Conservation (phyloP, 345 rosid species). For the Eutrema japonicum region DNA sequence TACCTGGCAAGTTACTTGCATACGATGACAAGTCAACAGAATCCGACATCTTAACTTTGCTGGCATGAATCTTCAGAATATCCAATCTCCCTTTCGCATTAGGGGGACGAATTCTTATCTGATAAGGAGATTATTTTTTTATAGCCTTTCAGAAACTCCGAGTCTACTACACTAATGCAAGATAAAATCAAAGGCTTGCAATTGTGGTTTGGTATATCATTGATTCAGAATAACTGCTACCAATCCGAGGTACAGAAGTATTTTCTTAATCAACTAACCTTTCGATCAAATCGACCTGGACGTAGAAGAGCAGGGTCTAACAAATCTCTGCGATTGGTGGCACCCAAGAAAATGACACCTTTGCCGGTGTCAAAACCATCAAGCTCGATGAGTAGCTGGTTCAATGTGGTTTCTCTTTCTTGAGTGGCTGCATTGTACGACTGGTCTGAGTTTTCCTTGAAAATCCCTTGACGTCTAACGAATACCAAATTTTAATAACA, state of each 20-base stretch:
- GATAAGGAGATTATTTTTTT: not conserved
- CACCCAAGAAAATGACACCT: slow-evolving; percentile 95
- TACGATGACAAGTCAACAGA: slow-evolving; percentile 80
- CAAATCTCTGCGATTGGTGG: slow-evolving; percentile 91
- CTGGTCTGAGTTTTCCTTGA: slow-evolving; percentile 75
- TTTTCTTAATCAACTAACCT: slow-evolving; percentile 54
- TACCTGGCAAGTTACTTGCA: slow-evolving; percentile 92
- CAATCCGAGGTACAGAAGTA: not conserved
- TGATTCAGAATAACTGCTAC: not conserved
- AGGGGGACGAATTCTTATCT: slow-evolving; percentile 92
- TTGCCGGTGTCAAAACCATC: slow-evolving; percentile 99
- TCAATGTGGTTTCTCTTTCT: slow-evolving; percentile 95
- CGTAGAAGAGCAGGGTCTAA: slow-evolving; percentile 96
- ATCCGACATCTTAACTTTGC: slow-evolving; percentile 94
- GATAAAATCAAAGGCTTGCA: not conserved
- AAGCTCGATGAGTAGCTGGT: slow-evolving; percentile 93
- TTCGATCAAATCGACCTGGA: slow-evolving; percentile 97
- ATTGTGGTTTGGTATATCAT: not conserved
- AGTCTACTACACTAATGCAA: not conserved
- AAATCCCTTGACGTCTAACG: slow-evolving; percentile 86
- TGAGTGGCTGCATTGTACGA: slow-evolving; percentile 95
- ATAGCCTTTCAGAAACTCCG: not conserved
- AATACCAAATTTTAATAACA: not conserved
- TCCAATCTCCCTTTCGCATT: slow-evolving; percentile 86
- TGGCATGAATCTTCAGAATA: slow-evolving; percentile 84